Evolutionary conservation across 495 filamentous ascomycete species (phyloP).

Genomic region (Penicillium samsonianum): DNA sequence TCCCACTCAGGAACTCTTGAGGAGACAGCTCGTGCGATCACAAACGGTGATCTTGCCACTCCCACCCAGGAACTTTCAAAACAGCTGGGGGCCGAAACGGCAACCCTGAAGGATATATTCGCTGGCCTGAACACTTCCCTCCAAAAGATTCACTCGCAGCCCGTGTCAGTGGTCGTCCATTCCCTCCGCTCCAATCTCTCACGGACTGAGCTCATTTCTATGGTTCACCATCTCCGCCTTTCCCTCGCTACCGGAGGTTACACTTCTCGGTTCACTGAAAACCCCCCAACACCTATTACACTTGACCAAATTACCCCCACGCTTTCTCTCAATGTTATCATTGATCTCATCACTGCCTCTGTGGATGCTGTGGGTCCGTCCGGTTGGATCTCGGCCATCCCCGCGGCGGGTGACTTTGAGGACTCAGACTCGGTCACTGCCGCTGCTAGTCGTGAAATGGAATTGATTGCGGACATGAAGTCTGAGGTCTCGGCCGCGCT

Average conservation of each 20-base stretch:
- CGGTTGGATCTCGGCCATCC: slow-evolving; percentile 70
- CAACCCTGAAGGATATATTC: slow-evolving; percentile 40
- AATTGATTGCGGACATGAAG: slow-evolving; percentile 63
- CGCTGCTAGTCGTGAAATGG: slow-evolving; percentile 57
- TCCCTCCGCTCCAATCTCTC: slow-evolving; percentile 66
- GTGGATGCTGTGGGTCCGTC: slow-evolving; percentile 82
- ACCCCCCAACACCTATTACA: slow-evolving; percentile 47
- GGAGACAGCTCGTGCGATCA: slow-evolving; percentile 33
- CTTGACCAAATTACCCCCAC: slow-evolving; percentile 51
- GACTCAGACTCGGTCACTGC: slow-evolving; percentile 51
- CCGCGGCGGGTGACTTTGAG: slow-evolving; percentile 22
- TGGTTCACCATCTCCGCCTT: slow-evolving; percentile 73
- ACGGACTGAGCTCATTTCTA: slow-evolving; percentile 65
- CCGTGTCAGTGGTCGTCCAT: slow-evolving; percentile 54
- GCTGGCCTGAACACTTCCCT: slow-evolving; percentile 50
- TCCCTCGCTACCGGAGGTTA: slow-evolving; percentile 56
- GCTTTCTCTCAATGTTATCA: slow-evolving; percentile 55
- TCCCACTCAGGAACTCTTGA: slow-evolving; percentile 36
- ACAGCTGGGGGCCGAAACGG: slow-evolving; percentile 27
- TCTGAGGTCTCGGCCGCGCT: slow-evolving; percentile 74
- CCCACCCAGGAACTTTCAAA: slow-evolving; percentile 28
- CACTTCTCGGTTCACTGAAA: slow-evolving; percentile 46
- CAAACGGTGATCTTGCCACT: slow-evolving; percentile 31
- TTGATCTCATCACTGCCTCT: slow-evolving; percentile 69
- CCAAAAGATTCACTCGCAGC: slow-evolving; percentile 64